Percentiles rank a stretch among this genome's conserved stretches.
Evolutionary conservation across 352 stramenopile species (phyloP).

Genomic region (Pilasporangium apinafurcum): DNA sequence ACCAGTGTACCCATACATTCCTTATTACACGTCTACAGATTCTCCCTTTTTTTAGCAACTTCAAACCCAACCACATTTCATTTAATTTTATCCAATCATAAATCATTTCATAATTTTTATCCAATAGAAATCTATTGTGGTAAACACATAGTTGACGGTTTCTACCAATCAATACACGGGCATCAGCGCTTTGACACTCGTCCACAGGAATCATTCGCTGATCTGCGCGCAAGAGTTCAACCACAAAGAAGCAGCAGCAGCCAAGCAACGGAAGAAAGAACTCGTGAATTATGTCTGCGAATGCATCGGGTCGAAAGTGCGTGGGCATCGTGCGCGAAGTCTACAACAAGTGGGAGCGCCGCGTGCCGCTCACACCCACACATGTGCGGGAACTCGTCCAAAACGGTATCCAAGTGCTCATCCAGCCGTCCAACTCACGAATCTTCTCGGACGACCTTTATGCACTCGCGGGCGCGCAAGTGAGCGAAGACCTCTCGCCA

Average conservation of each 20-base stretch:
- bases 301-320: constrained; percentile 46
- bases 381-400: constrained; percentile 85
- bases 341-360: constrained; percentile 96
- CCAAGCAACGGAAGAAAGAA: constrained; percentile 2
- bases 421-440: constrained; percentile 90
- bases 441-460: constrained; percentile 95
- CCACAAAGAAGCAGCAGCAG: constrained; percentile 2
- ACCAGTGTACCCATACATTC: neutral
- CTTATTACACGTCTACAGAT: constrained; percentile 3
- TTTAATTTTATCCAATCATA: too few relatives aligned
- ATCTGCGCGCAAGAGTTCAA: neutral
- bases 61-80: too few relatives aligned
- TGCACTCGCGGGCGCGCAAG: constrained; percentile 71
- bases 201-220: too few relatives aligned
- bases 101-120: too few relatives aligned
- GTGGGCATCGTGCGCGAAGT: constrained; percentile 92
- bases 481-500: constrained; percentile 85
- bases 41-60: neutral
- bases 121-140: too few relatives aligned
- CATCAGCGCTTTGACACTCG: too few relatives aligned
- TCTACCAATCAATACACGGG: too few relatives aligned
- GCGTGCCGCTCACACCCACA: constrained; percentile 84
- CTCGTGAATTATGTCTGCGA: too few relatives aligned
- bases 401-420: constrained; percentile 84
- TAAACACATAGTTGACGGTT: too few relatives aligned